Conservation (phyloP, 345 rosid species). For the Aquilaria malaccensis region DNA sequence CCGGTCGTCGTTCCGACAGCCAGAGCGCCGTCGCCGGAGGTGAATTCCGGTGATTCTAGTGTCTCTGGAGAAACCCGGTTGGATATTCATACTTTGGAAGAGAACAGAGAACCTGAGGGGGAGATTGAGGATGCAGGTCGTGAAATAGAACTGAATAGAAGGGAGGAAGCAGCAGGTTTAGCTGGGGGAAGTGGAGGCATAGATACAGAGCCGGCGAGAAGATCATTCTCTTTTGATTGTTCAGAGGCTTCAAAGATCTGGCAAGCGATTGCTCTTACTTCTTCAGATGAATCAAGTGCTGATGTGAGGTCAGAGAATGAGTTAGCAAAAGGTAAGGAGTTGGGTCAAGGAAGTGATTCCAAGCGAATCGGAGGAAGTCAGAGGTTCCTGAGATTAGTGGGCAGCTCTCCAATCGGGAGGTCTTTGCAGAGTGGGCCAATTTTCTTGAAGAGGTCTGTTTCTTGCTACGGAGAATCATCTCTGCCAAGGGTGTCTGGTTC, state of each 20-base stretch:
- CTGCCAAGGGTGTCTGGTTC: not conserved
- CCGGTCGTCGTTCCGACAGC: slow-evolving; percentile 24
- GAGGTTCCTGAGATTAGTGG: slow-evolving; percentile 15
- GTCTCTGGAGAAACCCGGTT: slow-evolving; percentile 17
- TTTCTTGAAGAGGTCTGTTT: slow-evolving; percentile 48
- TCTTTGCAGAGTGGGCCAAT: slow-evolving; percentile 28
- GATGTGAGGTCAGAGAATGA: slow-evolving; percentile 8
- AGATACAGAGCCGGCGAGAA: slow-evolving; percentile 22
- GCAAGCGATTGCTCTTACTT: slow-evolving; percentile 19
- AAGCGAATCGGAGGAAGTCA: slow-evolving; percentile 21
- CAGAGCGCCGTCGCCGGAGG: not conserved
- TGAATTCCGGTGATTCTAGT: not conserved
- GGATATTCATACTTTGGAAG: slow-evolving; percentile 11
- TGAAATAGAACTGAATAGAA: not conserved
- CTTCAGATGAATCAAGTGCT: slow-evolving; percentile 8
- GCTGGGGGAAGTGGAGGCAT: slow-evolving; percentile 6
- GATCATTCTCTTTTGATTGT: slow-evolving; percentile 72
- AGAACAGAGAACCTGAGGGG: slow-evolving; percentile 18
- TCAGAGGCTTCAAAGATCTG: slow-evolving; percentile 41
- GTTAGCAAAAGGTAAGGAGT: slow-evolving; percentile 17
- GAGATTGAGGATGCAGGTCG: slow-evolving; percentile 5
- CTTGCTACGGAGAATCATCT: slow-evolving; percentile 48
- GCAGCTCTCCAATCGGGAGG: slow-evolving; percentile 19
- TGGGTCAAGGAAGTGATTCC: not conserved
- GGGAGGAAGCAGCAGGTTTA: slow-evolving; percentile 10